Evolutionary conservation across 2,329 filamentous ascomycete species (phyloP).

Genomic region (Colletotrichum spinosum): DNA sequence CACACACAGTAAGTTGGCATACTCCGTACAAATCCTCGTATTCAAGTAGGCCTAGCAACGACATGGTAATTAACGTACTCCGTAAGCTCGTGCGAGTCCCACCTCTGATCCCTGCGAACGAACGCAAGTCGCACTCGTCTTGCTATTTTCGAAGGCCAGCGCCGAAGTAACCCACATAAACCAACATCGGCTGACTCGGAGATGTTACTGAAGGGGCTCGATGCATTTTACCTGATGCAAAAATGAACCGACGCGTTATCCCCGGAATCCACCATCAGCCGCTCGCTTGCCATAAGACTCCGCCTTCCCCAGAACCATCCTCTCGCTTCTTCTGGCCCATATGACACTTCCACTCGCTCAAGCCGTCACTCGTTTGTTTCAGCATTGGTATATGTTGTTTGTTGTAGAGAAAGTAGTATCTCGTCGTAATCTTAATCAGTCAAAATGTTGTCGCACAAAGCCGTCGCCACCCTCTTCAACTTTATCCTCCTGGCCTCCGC

Average conservation of each 20-base stretch:
- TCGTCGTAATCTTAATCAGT: constrained; percentile 28
- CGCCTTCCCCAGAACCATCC: constrained; percentile 11
- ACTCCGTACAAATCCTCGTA: constrained; percentile 12
- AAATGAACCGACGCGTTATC: constrained; percentile 13
- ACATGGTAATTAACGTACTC: no score
- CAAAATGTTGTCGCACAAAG: constrained; percentile 25
- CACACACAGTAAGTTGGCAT: not conserved
- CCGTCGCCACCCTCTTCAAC: constrained; percentile 28
- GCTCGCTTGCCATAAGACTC: constrained; percentile 17
- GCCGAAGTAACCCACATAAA: constrained; percentile 28
- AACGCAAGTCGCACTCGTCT: constrained; percentile 4
- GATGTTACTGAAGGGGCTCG: not conserved
- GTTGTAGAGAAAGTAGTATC: not conserved
- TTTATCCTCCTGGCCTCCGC: constrained; percentile 31
- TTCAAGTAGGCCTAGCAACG: constrained; percentile 21
- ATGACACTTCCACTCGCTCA: constrained; percentile 5
- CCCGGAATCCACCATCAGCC: constrained; percentile 9
- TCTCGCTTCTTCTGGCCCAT: not conserved
- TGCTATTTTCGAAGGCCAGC: constrained; percentile 15
- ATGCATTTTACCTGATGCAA: constrained; percentile 22
- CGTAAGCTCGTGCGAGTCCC: constrained; percentile 22
- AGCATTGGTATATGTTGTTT: not conserved
- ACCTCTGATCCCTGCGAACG: constrained; percentile 16
- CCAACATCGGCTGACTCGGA: constrained; percentile 18
- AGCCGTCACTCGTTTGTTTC: constrained; percentile 25